phyloP scores from a whole-genome alignment of 352 stramenopile species.

The Peronosclerospora sorghi region DNA sequence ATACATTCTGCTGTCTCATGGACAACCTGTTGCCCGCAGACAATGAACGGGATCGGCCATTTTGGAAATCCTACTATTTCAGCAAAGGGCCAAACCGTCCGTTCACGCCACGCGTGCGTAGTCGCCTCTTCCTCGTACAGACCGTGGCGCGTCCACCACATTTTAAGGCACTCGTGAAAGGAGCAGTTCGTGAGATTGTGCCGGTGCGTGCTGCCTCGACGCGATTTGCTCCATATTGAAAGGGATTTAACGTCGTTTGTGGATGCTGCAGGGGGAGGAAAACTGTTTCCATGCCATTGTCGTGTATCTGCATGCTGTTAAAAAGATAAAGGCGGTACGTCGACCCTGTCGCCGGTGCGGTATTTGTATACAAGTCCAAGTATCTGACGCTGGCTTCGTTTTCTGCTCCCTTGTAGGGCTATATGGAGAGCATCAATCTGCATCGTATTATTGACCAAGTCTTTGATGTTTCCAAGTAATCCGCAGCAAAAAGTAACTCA shows the following conservation, averaged over 20 bases:
- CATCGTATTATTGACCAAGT: constrained; percentile 76
- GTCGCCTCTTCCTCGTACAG: constrained; percentile 64
- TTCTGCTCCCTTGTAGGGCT: constrained; percentile 28
- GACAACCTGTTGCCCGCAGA: constrained; percentile 77
- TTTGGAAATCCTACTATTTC: constrained; percentile 78
- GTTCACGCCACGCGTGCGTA: constrained; percentile 63
- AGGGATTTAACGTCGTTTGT: neutral
- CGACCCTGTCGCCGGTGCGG: neutral
- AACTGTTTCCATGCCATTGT: constrained; percentile 80
- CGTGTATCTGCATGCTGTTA: constrained; percentile 74
- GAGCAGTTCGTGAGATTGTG: constrained; percentile 69
- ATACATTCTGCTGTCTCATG: constrained; percentile 82
- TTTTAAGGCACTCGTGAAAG: constrained; percentile 75
- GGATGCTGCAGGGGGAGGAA: constrained; percentile 47
- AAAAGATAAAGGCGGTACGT: constrained; percentile 77
- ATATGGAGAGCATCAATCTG: constrained; percentile 83
- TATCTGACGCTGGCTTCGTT: neutral
- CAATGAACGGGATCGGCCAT: constrained; percentile 66
- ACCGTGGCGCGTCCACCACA: constrained; percentile 64
- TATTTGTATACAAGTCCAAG: neutral
- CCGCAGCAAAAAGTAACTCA: constrained; percentile 3
- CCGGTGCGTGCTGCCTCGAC: constrained; percentile 31
- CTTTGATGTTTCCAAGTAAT: constrained; percentile 78
- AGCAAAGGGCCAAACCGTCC: constrained; percentile 55
- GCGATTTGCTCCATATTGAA: neutral